Base-by-base conservation (phyloP, 352 stramenopile species). In the Globisporangium polare region DNA sequence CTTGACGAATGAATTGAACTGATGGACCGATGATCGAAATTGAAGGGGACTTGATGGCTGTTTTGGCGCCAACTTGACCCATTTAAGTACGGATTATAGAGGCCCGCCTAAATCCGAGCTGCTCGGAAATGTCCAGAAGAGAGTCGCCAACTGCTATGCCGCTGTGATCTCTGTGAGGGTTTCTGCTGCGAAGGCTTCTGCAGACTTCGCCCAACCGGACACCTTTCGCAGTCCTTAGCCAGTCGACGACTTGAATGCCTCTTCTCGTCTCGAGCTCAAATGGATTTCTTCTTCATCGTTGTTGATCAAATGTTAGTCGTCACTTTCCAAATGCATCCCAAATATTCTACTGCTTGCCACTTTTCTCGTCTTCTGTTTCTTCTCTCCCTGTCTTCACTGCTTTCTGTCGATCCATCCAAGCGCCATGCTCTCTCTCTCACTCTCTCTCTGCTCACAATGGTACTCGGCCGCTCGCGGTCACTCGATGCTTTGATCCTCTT, bases 21-120 rank as follows among this genome's bases (percentile, higher is more conserved):
- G 26, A 54, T 41, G 46, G 24, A 22, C 13, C 13, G 29, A 54
- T 54, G 49, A 39, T 39, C 12, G 8, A 24, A 10, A 53, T 7
- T 33, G 45, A 52, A 24, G 18, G 17, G 41, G 33, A 39, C 33
- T 39, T 39, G 33, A 39, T 39, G 33, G 33, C 33, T 47, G 20
- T 53, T 53, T 53, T 53, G 47, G 47, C 47, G 47, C 47, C 47
- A 53, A 53, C 24, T 24, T 13, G 22, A 29, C 24, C 24, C 47
- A 7, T 2, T 15, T 24, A 53, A 53, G 47, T 53, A 37, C 47
- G 47, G 3, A 17, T 18, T 1, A 12, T 12, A 24, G 12, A 1
- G 13, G 33, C 29, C 8, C 29, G 29, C 5, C 29, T 33, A 52
- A 52, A 35, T 53, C 13, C 45, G 22, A 18, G 29, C 18, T 7